A percentile compares a stretch with the other conserved stretches of the same genome.
These are phyloP conservation scores for Gossypioides kirkii DNA, from an alignment of 345 rosid species.

Conservation along the genomic window DNA sequence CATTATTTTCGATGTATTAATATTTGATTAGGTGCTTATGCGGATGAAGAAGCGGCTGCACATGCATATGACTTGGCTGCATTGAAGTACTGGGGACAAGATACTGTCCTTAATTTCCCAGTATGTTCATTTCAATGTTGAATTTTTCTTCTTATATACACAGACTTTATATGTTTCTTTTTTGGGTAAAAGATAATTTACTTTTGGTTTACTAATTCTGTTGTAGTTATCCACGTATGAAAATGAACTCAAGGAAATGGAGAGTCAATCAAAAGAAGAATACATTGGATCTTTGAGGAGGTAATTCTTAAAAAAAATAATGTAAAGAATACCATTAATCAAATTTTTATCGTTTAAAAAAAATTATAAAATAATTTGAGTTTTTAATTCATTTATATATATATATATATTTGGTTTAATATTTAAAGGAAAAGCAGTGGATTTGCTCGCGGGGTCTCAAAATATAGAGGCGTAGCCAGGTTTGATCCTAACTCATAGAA, in stretches of 20 bases:
- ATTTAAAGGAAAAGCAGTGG: constrained; percentile 80
- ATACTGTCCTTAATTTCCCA: constrained; percentile 78
- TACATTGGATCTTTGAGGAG: constrained; percentile 85
- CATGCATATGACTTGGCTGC: constrained; percentile 95
- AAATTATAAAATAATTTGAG: background rate
- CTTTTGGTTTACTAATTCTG: background rate
- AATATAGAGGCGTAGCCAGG: constrained; percentile 96
- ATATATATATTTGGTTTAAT: background rate
- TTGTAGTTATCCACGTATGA: constrained; percentile 48
- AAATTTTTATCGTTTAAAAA: background rate
- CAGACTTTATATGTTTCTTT: too few relatives aligned
- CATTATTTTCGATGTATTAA: background rate
- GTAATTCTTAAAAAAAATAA: constrained; percentile 22
- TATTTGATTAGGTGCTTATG: constrained; percentile 60
- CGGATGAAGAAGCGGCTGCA: constrained; percentile 89
- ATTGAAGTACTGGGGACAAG: constrained; percentile 85
- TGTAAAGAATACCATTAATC: background rate
- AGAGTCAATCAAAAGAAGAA: constrained; percentile 71
- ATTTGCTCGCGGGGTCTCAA: constrained; percentile 90
- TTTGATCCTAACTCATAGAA: constrained; percentile 5
- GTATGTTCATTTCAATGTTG: constrained; percentile 24
- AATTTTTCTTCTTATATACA: background rate
- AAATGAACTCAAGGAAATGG: constrained; percentile 74
- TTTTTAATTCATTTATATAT: background rate
- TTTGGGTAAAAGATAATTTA: too few relatives aligned